phyloP scores from a whole-genome alignment of 306 rosid genomes.

The Bauhinia variegata region DNA sequence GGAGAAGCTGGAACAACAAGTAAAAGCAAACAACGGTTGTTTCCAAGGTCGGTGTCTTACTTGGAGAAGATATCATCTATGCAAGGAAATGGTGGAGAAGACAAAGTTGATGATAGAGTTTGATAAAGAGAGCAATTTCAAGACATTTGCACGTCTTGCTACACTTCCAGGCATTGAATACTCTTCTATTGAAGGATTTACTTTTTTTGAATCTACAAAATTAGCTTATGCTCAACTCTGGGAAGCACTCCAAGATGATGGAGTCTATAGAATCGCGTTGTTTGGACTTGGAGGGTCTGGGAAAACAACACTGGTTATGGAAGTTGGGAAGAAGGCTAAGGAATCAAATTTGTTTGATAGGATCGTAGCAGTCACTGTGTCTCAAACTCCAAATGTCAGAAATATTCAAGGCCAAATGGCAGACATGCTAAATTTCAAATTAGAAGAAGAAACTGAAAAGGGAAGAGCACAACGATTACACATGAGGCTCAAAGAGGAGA shows the following conservation, averaged over 20 bases:
- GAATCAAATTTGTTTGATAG: neutral
- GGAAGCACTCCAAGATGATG: too few species aligned
- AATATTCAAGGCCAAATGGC: neutral
- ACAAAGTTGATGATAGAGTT: neutral
- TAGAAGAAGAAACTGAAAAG: neutral
- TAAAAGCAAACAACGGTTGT: too few species aligned
- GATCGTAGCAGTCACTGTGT: neutral
- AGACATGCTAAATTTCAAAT: neutral
- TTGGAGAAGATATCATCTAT: too few species aligned
- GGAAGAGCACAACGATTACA: neutral
- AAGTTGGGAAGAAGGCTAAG: too few species aligned
- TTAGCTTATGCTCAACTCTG: too few species aligned
- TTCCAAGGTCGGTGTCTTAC: too few species aligned
- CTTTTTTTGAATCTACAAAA: neutral
- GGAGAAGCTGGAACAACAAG: neutral
- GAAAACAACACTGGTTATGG: too few species aligned
- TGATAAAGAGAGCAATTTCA: too few species aligned
- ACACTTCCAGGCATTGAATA: neutral
- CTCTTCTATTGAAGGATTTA: too few species aligned
- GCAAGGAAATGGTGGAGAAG: neutral
- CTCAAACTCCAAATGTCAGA: neutral
- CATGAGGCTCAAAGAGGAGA: neutral
- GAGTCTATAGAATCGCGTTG: too few species aligned
- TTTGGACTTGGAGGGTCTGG: too few species aligned
- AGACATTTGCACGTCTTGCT: neutral